Evolutionary conservation across 768 basidiomycete species (phyloP).

Genomic region (Lentinula detonsa): DNA sequence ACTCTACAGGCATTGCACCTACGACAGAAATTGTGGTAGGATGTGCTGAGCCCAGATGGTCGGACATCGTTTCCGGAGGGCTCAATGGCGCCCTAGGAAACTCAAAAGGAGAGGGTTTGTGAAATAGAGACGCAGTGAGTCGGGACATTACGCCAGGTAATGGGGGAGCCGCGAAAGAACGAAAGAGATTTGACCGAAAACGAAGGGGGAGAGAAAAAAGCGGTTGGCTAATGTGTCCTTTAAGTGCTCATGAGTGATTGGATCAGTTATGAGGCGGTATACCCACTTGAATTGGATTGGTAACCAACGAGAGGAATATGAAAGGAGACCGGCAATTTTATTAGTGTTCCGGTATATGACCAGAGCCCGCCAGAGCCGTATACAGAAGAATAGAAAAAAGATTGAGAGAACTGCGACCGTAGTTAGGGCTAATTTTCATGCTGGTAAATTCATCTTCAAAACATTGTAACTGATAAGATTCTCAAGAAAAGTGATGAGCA

Average conservation of each 20-base stretch:
- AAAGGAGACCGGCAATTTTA: neutral
- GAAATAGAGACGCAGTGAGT: slow-evolving; percentile 33
- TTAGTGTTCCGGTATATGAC: neutral
- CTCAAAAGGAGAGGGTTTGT: slow-evolving; percentile 40
- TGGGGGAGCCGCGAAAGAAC: slow-evolving; percentile 8
- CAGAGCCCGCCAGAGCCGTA: neutral
- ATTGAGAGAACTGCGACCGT: too few relatives aligned
- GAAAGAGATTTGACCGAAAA: slow-evolving; percentile 4
- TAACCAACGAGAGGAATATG: neutral
- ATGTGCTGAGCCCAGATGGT: slow-evolving; percentile 13
- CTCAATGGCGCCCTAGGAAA: slow-evolving; percentile 34
- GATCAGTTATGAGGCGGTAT: slow-evolving; percentile 4
- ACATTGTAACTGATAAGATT: neutral
- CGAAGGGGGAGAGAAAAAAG: slow-evolving; percentile 5
- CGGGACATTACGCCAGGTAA: slow-evolving; percentile 30
- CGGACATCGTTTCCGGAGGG: slow-evolving; percentile 34
- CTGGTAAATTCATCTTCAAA: neutral
- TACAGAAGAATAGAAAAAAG: too few relatives aligned
- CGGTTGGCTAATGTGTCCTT: slow-evolving; percentile 1
- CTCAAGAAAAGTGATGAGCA: neutral
- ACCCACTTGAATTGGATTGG: slow-evolving; percentile 7
- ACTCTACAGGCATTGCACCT: slow-evolving; percentile 9
- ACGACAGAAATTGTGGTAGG: slow-evolving; percentile 5
- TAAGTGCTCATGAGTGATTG: slow-evolving; percentile 9
- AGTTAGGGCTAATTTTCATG: too few relatives aligned